Base-by-base conservation (phyloP, 805 yeast species). In the Ogataea allantospora region DNA sequence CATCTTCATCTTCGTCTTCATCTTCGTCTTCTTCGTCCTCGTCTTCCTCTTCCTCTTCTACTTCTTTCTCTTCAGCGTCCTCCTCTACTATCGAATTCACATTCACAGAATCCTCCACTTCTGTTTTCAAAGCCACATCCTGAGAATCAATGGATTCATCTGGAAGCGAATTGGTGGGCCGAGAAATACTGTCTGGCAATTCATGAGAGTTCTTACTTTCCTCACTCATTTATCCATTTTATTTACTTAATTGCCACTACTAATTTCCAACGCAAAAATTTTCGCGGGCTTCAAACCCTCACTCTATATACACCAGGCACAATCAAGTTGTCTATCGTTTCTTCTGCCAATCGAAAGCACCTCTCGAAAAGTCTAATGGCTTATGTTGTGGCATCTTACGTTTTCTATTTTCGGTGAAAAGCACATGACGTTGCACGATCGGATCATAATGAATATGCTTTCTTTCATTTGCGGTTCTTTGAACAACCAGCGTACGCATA, bases 371-470 rank as follows among this genome's bases (percentile, higher is more conserved):
- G 47, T 67, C 75, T 27, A 73, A 45, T 11, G 77, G 73, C 38
- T 66, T 68, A 22, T 63, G 59, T 35, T 73, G 79, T 6, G 78
- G 78, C 62, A 63, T 62, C 43, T 84, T 88, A 63, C 99, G 78
- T 71, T 87, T 88, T 62, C 85, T 86, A 37, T 83, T 77, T 61
- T 91, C 99, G 20, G 80, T 78, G 68, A 93, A 91, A 44, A 91
- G 69, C 35, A 93, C 96, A 67, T 88, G 96, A 62, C 96, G 80
- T 63, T 84, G 80, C 8, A 87, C 96, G 44, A 80, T 54, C 2
- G 96, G 95, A 57, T 88, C 96, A 56, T 88, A 88, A 53, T 93
- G 76, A 21, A 89, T 82, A 57, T 88, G 93, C 32, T 78, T 79
- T 46, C 91, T 80, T 40, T 77, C 70, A 33, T 86, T 85, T 3